Evolutionary conservation across 495 filamentous ascomycete species (phyloP), one percentile per base, ranked within the genome.

Genomic region (Penicillium atrosanguineum): DNA sequence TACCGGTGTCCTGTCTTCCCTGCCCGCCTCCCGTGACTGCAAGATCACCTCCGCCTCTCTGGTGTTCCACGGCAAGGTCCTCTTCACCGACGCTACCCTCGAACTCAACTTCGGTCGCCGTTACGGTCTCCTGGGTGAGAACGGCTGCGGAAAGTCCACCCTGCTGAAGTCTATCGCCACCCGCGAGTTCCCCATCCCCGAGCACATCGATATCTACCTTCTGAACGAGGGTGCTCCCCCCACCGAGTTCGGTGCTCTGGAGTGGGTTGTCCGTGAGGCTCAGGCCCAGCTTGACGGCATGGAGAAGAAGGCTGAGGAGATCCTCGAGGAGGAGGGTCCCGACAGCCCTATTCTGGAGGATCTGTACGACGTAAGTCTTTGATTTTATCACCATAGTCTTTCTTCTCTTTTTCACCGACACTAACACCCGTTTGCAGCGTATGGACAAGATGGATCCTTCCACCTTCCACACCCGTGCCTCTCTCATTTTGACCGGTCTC

Each of bases 371-470:
- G 92, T 96, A 82, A 62, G 87, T 77, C 19, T 16, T 16, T n/a
- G 20, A 19, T 36, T 0, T 42, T 7, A 34, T 4, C 40, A 51
- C 25, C 47, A 52, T 36, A 3, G 12, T 14, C 11, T 59, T 60
- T 11, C 26, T 31, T 9, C 19, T 6, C 36, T 2, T 4, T 20
- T 16, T 0, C 45, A 20, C 37, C 46, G 20, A 44, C 40, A 29
- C 71, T 83, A 62, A 80, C 59, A 41, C 1, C 29, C 7, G 18
- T 42, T 20, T 21, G 53, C 50, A 97, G 93, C 91, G 91, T 71
- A 96, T 97, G 81, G 94, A 99, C 75, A 87, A 85, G 73, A 97
- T 99, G 95, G 94, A 99, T 62, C 95, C 94, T 41, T 95, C 92
- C n/a, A 99, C 94, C n/a, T 99, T 99, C 75, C 79, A 90, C 63